These are phyloP conservation scores for Fusarium dimerum DNA, from an alignment of 2,329 filamentous ascomycete species.

Conservation along the genomic window DNA sequence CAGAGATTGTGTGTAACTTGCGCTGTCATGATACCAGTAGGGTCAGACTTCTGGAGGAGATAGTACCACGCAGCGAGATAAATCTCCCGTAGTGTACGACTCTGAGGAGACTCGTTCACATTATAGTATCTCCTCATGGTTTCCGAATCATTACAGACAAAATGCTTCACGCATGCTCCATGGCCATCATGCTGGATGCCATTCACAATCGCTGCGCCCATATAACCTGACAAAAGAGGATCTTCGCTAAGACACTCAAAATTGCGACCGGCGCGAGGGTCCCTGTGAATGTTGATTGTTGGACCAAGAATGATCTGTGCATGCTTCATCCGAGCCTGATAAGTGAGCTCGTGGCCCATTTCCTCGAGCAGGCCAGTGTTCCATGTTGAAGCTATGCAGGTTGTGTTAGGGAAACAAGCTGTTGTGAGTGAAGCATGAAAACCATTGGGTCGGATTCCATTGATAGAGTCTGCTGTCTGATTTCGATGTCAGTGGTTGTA, in stretches of 20 bases:
- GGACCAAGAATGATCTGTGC: constrained; percentile 15
- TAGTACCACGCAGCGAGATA: constrained; percentile 20
- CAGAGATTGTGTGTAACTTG: background rate
- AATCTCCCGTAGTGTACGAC: constrained; percentile 11
- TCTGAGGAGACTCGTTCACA: constrained; percentile 7
- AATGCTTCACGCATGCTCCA: constrained; percentile 14
- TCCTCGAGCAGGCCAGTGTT: constrained; percentile 5
- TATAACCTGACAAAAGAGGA: constrained; percentile 13
- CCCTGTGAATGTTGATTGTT: constrained; percentile 17
- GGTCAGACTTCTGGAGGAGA: constrained; percentile 8
- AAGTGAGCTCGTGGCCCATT: constrained; percentile 3
- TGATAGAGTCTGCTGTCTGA: constrained; percentile 11
- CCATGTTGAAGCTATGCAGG: constrained; percentile 13
- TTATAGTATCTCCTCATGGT: constrained; percentile 13
- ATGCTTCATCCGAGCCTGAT: constrained; percentile 8
- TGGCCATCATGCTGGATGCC: constrained; percentile 11
- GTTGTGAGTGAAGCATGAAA: constrained; percentile 10
- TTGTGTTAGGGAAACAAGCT: constrained; percentile 9
- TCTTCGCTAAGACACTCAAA: constrained; percentile 24
- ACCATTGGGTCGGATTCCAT: constrained; percentile 12
- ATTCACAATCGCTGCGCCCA: constrained; percentile 17
- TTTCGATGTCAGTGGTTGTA: too few relatives aligned
- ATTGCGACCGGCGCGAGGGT: constrained; percentile 15
- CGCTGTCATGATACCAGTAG: constrained; percentile 18
- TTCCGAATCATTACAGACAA: constrained; percentile 20